These are phyloP conservation scores for Coriolopsis trogii DNA, from an alignment of 1,284 basidiomycete genomes.

Conservation along the genomic window DNA sequence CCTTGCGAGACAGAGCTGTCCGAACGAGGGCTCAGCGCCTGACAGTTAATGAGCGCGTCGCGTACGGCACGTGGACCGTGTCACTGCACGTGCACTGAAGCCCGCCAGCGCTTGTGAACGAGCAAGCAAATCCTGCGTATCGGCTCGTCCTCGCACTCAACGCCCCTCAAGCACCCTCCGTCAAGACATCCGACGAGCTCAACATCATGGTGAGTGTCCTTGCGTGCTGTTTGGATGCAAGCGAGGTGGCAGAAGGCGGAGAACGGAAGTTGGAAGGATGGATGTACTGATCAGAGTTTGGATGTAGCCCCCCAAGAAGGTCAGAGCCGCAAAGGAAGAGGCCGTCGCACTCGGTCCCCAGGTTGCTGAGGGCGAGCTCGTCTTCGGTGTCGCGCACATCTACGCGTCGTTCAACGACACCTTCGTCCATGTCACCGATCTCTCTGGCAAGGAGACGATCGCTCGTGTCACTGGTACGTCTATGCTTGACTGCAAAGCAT, in stretches of 20 bases:
- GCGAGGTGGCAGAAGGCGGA: conserved; percentile 3
- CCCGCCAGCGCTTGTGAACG: conserved; percentile 7
- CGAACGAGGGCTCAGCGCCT: background rate
- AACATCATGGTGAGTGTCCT: conserved; percentile 32
- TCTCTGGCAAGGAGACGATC: conserved; percentile 99
- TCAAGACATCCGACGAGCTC: conserved; percentile 26
- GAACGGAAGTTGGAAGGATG: conserved; percentile 27
- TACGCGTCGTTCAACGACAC: conserved; percentile 99
- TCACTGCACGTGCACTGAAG: conserved; percentile 9
- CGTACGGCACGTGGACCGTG: conserved; percentile 6
- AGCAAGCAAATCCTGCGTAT: conserved; percentile 10
- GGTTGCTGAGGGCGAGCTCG: conserved; percentile 93
- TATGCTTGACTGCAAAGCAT: background rate
- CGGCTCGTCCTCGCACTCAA: conserved; percentile 8
- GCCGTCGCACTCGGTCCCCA: conserved; percentile 91
- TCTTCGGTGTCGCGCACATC: conserved; percentile 97
- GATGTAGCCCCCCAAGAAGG: conserved; percentile 80
- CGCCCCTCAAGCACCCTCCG: conserved; percentile 23
- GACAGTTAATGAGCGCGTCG: background rate
- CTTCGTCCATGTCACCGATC: conserved; percentile 99
- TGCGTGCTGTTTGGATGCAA: background rate
- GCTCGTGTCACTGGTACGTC: conserved; percentile 91
- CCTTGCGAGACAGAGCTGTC: no score
- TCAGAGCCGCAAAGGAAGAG: conserved; percentile 78
- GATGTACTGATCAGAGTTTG: conserved; percentile 43